These are phyloP conservation scores for Fusarium begoniae DNA, from an alignment of 2,329 filamentous ascomycete species.

Conservation along the genomic window DNA sequence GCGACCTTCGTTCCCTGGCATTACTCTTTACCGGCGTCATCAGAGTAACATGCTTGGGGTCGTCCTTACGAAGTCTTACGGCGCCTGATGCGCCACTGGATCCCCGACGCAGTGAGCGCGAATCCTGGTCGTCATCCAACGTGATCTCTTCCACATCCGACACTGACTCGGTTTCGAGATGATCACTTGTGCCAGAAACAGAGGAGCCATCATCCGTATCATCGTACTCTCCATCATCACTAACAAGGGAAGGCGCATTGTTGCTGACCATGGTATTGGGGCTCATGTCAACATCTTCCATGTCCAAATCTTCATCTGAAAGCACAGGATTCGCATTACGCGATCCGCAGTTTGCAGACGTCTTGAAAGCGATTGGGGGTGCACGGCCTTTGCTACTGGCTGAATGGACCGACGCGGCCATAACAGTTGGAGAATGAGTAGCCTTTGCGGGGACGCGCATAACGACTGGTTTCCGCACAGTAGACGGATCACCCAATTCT, in stretches of 20 bases:
- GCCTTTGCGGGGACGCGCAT: conserved; percentile 69
- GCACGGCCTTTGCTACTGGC: conserved; percentile 66
- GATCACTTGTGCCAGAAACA: conserved; percentile 66
- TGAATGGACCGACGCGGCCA: conserved; percentile 55
- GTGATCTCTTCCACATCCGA: conserved; percentile 71
- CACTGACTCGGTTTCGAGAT: conserved; percentile 65
- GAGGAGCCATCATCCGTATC: conserved; percentile 73
- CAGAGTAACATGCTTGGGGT: conserved; percentile 65
- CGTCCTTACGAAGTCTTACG: conserved; percentile 63
- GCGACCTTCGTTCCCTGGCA: conserved; percentile 45
- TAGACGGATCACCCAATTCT: conserved; percentile 18
- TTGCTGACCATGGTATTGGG: conserved; percentile 77
- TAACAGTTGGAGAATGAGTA: conserved; percentile 60
- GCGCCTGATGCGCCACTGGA: conserved; percentile 55
- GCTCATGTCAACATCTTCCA: conserved; percentile 70
- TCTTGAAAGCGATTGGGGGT: conserved; percentile 52
- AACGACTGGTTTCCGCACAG: conserved; percentile 51
- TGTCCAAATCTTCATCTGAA: conserved; percentile 60
- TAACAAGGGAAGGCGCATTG: conserved; percentile 81
- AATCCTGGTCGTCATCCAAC: conserved; percentile 65
- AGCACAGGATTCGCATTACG: conserved; percentile 36
- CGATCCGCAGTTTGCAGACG: conserved; percentile 43
- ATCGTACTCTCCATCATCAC: conserved; percentile 82
- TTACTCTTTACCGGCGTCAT: conserved; percentile 60
- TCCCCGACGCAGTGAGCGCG: conserved; percentile 56